These are phyloP conservation scores for Debaryomyces tyrocola DNA, from an alignment of 805 yeast genomes.

Conservation along the genomic window DNA sequence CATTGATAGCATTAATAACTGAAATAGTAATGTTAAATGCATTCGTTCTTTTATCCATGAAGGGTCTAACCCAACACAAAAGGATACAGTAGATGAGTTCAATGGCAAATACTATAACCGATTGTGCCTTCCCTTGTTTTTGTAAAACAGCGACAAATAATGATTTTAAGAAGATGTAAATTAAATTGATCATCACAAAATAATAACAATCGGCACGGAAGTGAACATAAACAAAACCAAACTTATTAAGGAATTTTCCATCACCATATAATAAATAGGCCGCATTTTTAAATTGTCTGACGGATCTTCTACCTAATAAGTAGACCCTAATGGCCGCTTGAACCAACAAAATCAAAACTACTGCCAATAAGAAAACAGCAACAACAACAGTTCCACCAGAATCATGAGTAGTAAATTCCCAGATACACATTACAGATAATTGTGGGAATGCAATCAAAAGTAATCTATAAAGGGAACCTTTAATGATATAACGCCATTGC, in stretches of 20 bases:
- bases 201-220: constrained; percentile 85
- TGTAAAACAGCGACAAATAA: constrained; percentile 87
- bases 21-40: constrained; percentile 88
- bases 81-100: constrained; percentile 70
- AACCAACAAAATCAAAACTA: constrained; percentile 56
- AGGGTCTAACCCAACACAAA: constrained; percentile 77
- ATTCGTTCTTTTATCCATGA: constrained; percentile 92
- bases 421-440: constrained; percentile 72
- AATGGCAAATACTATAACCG: constrained; percentile 70
- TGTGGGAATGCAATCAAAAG: constrained; percentile 87
- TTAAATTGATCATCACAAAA: constrained; percentile 67
- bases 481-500: constrained; percentile 81
- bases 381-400: constrained; percentile 81
- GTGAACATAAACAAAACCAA: constrained; percentile 91
- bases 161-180: constrained; percentile 70
- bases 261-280: constrained; percentile 91
- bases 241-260: constrained; percentile 72
- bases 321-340: constrained; percentile 79
- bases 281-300: constrained; percentile 77
- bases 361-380: constrained; percentile 67
- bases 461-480: constrained; percentile 85
- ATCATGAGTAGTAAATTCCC: constrained; percentile 86
- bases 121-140: constrained; percentile 74
- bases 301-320: constrained; percentile 70
- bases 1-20: constrained; percentile 74